Base-by-base conservation (phyloP, 169 alveolate species). In the Plasmodium reichenowi region DNA sequence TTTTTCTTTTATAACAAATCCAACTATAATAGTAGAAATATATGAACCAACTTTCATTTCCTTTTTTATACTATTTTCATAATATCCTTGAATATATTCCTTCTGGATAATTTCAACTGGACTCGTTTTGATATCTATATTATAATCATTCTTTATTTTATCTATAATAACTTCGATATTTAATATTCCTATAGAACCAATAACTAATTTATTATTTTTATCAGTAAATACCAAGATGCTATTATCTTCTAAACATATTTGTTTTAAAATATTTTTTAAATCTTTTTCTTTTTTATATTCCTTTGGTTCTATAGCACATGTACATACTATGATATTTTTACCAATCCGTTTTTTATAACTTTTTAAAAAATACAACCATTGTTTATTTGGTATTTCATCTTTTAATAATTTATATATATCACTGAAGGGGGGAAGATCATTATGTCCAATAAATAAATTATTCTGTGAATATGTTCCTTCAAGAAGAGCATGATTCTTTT, bases 211-310 rank as follows among this genome's bases (percentile, higher is more conserved):
- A 32, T 73, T 29, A 71, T 62, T 86, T 43, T 72, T 73, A 52
- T 86, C 66, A 60, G 75, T 72, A 54, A 71, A 86, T 2, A 72
- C 20, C 2, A 22, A 26, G 8, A 86, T 86, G 24, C 92, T 86
- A 20, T 86, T 86, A 72, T 86, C 92, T 86, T 86, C 92, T 66
- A 86, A 8, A 48, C 92, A 86, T 50, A 86, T 86, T 26, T 86
- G 43, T 2, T 73, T 62, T 52, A 86, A 24, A 47, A 86, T 64
- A 3, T 86, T 26, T 64, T 86, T 70, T n/a, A 86, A 56, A 24
- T 86, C 92, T 20, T 62, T 72, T 72, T 86, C 92, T 56, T 72
- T 86, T 60, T 59, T 86, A 50, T 17, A 72, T 62, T 86, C 92
- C 56, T 47, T 72, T 9, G 92, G 92, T 64, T 86, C 88, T 1